phyloP scores from a whole-genome alignment of 805 yeast genomes.

The Sugiyamaella floridensis region DNA sequence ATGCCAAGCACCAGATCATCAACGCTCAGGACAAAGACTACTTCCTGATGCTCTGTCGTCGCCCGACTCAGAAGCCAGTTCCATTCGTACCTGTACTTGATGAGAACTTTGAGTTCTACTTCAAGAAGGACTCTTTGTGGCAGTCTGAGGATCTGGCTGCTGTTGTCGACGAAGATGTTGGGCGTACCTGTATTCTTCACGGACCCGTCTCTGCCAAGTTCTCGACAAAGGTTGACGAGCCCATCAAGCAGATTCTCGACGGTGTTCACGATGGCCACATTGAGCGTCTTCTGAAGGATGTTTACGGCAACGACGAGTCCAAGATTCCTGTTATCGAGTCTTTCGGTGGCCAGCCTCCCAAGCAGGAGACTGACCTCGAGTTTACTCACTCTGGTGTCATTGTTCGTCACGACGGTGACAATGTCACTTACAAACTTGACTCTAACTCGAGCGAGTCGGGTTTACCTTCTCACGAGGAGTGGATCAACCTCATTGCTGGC shows the following conservation, averaged over 20 bases:
- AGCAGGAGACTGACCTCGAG: slow-evolving; percentile 22
- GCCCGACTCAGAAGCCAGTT: slow-evolving; percentile 91
- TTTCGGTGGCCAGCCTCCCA: slow-evolving; percentile 62
- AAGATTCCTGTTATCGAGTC: slow-evolving; percentile 83
- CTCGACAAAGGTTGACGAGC: slow-evolving; percentile 82
- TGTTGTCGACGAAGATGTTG: slow-evolving; percentile 91
- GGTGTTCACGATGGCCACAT: slow-evolving; percentile 87
- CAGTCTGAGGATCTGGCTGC: slow-evolving; percentile 96
- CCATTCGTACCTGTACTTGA: slow-evolving; percentile 96
- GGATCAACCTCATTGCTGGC: slow-evolving; percentile 85
- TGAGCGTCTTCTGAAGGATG: slow-evolving; percentile 54
- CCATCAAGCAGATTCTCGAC: slow-evolving; percentile 85
- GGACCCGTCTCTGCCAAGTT: slow-evolving; percentile 98
- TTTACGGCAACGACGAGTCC: slow-evolving; percentile 62
- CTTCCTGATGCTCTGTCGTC: slow-evolving; percentile 76
- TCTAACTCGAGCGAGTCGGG: slow-evolving; percentile 27
- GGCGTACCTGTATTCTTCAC: slow-evolving; percentile 97
- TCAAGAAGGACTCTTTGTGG: slow-evolving; percentile 98
- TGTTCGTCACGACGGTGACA: slow-evolving; percentile 17
- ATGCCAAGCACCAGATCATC: slow-evolving; percentile 71
- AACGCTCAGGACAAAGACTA: slow-evolving; percentile 93
- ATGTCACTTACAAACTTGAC: slow-evolving; percentile 36
- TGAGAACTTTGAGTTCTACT: slow-evolving; percentile 88
- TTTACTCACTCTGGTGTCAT: slow-evolving; percentile 23
- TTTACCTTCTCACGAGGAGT: slow-evolving; percentile 40